These are phyloP conservation scores for Chaetomiaceae sp. DNA, from an alignment of 2,329 filamentous ascomycete species.

Conservation along the genomic window DNA sequence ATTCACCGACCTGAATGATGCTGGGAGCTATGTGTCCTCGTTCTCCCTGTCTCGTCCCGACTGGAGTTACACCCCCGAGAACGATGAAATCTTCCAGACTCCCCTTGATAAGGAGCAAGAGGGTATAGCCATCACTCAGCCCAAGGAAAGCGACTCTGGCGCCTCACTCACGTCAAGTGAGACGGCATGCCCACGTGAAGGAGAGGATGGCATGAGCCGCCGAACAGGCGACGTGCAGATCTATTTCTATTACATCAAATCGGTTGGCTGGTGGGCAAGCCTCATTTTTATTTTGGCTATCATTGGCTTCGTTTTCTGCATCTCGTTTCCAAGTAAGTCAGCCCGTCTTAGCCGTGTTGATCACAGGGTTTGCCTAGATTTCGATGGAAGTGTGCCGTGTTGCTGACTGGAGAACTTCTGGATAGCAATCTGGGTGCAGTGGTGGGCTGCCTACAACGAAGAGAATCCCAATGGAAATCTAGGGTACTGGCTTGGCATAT, in stretches of 20 bases:
- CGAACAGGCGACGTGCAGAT: conserved; percentile 26
- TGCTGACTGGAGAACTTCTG: conserved; percentile 6
- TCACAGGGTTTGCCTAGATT: too few relatives aligned
- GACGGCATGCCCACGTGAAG: background rate
- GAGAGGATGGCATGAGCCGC: conserved; percentile 14
- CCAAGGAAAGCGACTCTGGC: conserved; percentile 11
- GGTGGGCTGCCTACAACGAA: conserved; percentile 43
- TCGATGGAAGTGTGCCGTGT: too few relatives aligned
- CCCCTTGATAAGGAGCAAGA: conserved; percentile 3
- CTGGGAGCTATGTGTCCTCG: conserved; percentile 25
- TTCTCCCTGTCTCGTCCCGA: conserved; percentile 21
- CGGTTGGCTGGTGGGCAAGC: conserved; percentile 23
- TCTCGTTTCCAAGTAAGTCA: conserved; percentile 26
- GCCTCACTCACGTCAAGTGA: conserved; percentile 17
- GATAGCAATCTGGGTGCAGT: conserved; percentile 43
- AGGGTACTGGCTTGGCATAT: conserved; percentile 37
- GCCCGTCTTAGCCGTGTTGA: too few relatives aligned
- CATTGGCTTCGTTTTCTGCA: conserved; percentile 25
- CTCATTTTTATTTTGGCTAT: conserved; percentile 24
- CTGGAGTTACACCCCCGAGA: conserved; percentile 16
- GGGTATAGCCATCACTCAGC: background rate
- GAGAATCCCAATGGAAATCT: conserved; percentile 34
- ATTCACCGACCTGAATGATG: conserved; percentile 22
- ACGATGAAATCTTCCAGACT: background rate
- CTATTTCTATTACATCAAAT: conserved; percentile 26